Evolutionary conservation across 2,329 filamentous ascomycete species (phyloP), one percentile per base, ranked within the genome.

Genomic region (Colletotrichum coccodes): DNA sequence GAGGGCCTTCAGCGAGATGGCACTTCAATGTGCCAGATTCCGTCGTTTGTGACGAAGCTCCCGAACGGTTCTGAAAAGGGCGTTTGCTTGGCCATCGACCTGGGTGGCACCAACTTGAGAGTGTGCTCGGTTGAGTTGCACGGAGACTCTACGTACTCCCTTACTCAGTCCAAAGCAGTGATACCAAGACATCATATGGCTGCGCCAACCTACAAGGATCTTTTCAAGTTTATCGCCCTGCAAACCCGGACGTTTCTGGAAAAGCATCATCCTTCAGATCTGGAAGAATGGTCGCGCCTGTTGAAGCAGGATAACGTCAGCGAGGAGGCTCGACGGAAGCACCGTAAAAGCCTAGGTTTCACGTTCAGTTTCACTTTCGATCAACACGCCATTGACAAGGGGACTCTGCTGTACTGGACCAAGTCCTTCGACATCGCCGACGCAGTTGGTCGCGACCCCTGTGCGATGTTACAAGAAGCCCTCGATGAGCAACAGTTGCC

Each of bases 391-490:
- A 23, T 91, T 91, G 56, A 86, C 90, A 75, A 89, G 76, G 92
- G 92, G 49, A 89, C 87, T 32, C 82, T 94, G 40, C 89, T 94
- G 77, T 89, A 92, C 71, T 95, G 92, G 92, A 94, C 92, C 46
- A 95, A 95, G 79, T 92, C 92, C 28, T 94, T 93, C 76, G 89
- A 93, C 77, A 94, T 95, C 71, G 83, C 87, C n/a, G 92, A 94
- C 75, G 90, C 91, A 0, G 82, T 95, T 46, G 92, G 92, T 53
- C 87, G 92, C 75, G 92, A 94, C 78, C 91, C 94, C 14, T 94
- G 92, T 76, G 86, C 84, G 46, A 81, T 95, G 73, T 82, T 95
- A 34, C 92, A 94, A 76, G 81, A 85, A 26, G 92, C 93, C 74
- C 90, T 95, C 73, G 91, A 94, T 77, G 85, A 86, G 36, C 83